These are phyloP conservation scores for Taiwanofungus camphoratus DNA, from an alignment of 1,284 basidiomycete species.

Conservation along the genomic window DNA sequence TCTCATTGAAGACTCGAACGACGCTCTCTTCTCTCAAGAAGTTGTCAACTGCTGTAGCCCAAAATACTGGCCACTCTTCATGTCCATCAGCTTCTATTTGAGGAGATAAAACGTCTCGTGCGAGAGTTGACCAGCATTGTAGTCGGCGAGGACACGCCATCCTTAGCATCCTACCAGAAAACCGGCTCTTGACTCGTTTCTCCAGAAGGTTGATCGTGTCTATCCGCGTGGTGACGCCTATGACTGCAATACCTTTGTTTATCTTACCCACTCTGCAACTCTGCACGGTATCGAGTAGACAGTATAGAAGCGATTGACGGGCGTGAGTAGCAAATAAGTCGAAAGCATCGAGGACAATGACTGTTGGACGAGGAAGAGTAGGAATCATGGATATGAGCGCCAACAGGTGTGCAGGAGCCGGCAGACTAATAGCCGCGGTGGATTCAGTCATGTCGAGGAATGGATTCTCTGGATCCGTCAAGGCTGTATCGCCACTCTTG, in stretches of 20 bases:
- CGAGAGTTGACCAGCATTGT: constrained; percentile 46
- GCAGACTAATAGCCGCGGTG: constrained; percentile 32
- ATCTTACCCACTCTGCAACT: constrained; percentile 52
- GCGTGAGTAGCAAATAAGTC: constrained; percentile 88
- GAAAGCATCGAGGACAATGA: constrained; percentile 85
- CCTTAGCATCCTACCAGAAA: constrained; percentile 84
- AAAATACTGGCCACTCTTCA: constrained; percentile 48
- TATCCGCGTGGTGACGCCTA: constrained; percentile 79
- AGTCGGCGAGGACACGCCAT: constrained; percentile 55
- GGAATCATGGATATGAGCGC: constrained; percentile 75
- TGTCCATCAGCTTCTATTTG: constrained; percentile 23
- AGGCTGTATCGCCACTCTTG: constrained; percentile 35
- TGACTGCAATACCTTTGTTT: constrained; percentile 70
- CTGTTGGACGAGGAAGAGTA: constrained; percentile 69
- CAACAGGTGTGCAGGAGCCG: constrained; percentile 75
- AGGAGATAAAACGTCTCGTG: constrained; percentile 37
- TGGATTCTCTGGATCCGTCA: constrained; percentile 27
- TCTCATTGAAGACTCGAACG: constrained; percentile 44
- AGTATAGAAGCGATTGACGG: constrained; percentile 84
- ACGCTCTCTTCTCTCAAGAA: constrained; percentile 47
- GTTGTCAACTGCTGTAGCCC: constrained; percentile 54
- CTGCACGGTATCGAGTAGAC: constrained; percentile 79
- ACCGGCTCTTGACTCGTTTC: constrained; percentile 93
- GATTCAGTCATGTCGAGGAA: constrained; percentile 29
- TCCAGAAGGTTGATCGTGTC: constrained; percentile 88